These are phyloP conservation scores for Cicer cuneatum DNA, from an alignment of 306 rosid genomes.

Conservation along the genomic window DNA sequence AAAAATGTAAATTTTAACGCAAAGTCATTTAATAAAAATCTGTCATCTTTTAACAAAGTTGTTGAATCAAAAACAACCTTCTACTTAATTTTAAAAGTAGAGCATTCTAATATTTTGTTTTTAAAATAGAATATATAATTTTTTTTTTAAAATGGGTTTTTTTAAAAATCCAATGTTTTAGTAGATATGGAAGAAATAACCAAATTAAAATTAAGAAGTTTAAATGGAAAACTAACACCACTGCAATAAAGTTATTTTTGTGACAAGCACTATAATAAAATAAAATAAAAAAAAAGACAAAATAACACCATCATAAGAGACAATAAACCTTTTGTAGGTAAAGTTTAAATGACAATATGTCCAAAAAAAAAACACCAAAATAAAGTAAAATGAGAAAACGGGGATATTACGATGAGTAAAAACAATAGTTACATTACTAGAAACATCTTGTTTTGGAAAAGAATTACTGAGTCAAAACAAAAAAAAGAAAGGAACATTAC, in stretches of 20 bases:
- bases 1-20: no score
- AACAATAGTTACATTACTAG: background rate
- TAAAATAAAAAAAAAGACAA: background rate
- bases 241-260: background rate
- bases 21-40: no score
- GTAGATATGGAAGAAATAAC: no score
- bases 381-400: slow-evolving; percentile 22
- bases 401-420: slow-evolving; percentile 8
- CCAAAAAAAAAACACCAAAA: background rate
- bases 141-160: no score
- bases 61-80: no score
- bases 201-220: background rate
- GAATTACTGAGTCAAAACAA: no score
- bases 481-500: no score
- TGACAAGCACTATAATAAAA: background rate
- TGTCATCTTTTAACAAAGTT: no score
- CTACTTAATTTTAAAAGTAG: no score
- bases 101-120: no score
- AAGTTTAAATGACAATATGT: background rate
- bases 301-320: background rate
- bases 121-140: no score
- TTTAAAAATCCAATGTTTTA: no score
- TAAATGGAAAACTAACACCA: background rate
- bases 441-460: background rate
- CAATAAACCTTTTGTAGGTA: background rate